phyloP scores from a whole-genome alignment of 208 protist species.

The Leishmania martiniquensis region DNA sequence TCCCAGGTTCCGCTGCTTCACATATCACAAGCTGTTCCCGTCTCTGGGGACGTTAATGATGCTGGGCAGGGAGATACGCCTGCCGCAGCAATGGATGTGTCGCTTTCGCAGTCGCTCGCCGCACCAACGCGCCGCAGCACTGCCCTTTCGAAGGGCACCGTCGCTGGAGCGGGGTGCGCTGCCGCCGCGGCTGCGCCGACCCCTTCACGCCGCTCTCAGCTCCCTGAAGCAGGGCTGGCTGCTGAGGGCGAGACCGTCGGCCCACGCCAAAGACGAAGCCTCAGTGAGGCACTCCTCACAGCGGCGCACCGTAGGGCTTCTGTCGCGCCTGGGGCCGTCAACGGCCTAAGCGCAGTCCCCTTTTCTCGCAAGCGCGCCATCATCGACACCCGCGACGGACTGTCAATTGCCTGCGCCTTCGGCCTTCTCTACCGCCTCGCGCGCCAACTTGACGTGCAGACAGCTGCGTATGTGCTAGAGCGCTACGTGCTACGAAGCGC shows the following conservation, averaged over 20 bases:
- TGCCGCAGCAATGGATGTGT: neutral
- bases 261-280: slow-evolving; percentile 25
- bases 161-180: neutral
- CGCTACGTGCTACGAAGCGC: slow-evolving; percentile 54
- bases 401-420: slow-evolving; percentile 58
- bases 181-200: neutral
- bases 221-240: neutral
- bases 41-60: neutral
- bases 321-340: neutral
- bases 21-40: slow-evolving; percentile 18
- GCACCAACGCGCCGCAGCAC: neutral
- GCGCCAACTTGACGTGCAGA: slow-evolving; percentile 21
- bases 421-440: slow-evolving; percentile 52
- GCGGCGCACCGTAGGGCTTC: slow-evolving; percentile 10
- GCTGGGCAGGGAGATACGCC: neutral
- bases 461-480: slow-evolving; percentile 40
- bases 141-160: neutral
- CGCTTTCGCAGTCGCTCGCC: too few relatives aligned
- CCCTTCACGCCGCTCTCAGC: neutral
- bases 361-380: slow-evolving; percentile 32
- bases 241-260: neutral
- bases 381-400: slow-evolving; percentile 34
- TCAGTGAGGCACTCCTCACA: slow-evolving; percentile 25
- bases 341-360: neutral
- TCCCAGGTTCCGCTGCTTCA: slow-evolving; percentile 60